Base-by-base conservation (phyloP, 352 stramenopile genomes). In the Phytophthora fragariaefolia region DNA sequence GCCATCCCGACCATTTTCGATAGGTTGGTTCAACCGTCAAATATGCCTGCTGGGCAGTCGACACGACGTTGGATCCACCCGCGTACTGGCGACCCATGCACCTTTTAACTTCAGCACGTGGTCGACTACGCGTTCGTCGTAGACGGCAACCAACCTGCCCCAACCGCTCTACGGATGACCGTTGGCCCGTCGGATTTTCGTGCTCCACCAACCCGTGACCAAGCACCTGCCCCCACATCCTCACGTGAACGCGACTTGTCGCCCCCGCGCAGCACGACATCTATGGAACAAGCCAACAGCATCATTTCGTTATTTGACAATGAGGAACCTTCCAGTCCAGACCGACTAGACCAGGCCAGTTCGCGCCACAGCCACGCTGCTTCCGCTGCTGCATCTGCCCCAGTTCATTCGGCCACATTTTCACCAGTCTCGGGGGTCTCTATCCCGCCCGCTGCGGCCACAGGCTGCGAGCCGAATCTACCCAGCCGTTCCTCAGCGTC, bases 41-140 rank as follows among this genome's bases (percentile, higher is more conserved):
- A 53, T 17, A 47, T 60, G 26, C 48, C 49, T 2, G 10, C 53
- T 15, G 59, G 28, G 5, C 9, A 47, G 7, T 38, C 49, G 6
- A 48, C 3, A 4, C 49, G 27, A 8, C 18, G 15, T 9, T 66
- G 58, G 58, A 52, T 18, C 22, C 38, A 59, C 7, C 49, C 58
- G 4, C 58, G 58, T 6, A 59, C 58, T 8, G 40, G 58, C 4
- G 18, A 18, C 26, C 12, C 6, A 26, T 54, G 30, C n/a, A 20
- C 10, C 3, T 47, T 66, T 24, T 49, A 27, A 7, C 24, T 59
- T n/a, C 58, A 66, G 17, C 18, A 66, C 15, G 48, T 10, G 4
- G 48, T 59, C 17, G 40, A 66, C 30, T 66, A 59, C 22, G 58
- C 59, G 15, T 67, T 67, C 18, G 49, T 55, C 4, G 59, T 54